Percentiles rank a stretch among this genome's conserved stretches.
phyloP scores from a whole-genome alignment of 1,139 yeast genomes.

The Debaryomyces sp. region DNA sequence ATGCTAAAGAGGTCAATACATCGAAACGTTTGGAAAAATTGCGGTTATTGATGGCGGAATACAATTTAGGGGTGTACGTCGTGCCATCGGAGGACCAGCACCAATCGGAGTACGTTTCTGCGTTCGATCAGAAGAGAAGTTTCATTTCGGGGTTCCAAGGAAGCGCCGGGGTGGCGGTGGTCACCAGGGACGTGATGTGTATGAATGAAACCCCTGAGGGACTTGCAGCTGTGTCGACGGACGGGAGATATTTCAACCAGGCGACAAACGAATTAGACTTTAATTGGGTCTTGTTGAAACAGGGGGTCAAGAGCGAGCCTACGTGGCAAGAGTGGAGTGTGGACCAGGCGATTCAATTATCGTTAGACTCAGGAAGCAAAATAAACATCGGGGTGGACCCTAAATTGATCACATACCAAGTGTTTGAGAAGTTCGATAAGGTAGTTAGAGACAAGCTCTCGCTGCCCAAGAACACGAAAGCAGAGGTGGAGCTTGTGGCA shows the following conservation, averaged over 20 bases:
- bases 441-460: conserved; percentile 24
- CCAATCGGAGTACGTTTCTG: conserved; percentile 85
- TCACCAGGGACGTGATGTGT: conserved; percentile 70
- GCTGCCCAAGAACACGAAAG: conserved; percentile 25
- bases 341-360: conserved; percentile 57
- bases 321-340: conserved; percentile 91
- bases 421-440: conserved; percentile 29
- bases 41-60: conserved; percentile 64
- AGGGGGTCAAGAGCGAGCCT: conserved; percentile 72
- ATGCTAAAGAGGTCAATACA: conserved; percentile 56
- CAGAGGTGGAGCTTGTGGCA: conserved; percentile 62
- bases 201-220: conserved; percentile 63
- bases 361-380: conserved; percentile 45
- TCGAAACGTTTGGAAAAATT: conserved; percentile 61
- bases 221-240: conserved; percentile 84
- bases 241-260: conserved; percentile 92
- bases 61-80: conserved; percentile 74
- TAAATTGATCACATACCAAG: conserved; percentile 58
- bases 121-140: conserved; percentile 79
- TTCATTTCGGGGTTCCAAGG: conserved; percentile 93
- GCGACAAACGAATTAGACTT: conserved; percentile 86
- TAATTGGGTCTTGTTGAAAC: conserved; percentile 85
- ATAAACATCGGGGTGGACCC: conserved; percentile 58
- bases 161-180: conserved; percentile 90
- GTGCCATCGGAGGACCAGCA: conserved; percentile 95